Base-by-base conservation (phyloP, 768 basidiomycete genomes). In the Auricularia cornea region DNA sequence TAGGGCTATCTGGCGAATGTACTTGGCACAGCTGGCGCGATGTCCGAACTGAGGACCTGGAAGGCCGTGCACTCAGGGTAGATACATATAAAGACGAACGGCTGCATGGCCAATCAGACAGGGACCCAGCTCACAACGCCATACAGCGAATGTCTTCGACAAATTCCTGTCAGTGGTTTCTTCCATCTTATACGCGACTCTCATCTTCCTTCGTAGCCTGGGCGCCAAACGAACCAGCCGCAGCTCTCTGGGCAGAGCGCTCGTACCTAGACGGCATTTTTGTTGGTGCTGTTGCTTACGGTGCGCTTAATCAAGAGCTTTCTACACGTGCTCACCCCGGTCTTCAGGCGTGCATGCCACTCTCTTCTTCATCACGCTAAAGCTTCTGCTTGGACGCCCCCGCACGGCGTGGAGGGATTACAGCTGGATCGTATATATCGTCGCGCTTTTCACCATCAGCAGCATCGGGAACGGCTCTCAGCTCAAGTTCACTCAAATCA, bases 391-490 rank as follows among this genome's bases (percentile, higher is more conserved):
- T 20, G 54, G 26, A 29, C 54, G 54, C 2, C 54, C 54, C 8
- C 54, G 54, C 28, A 57, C 28, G 4, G 29, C 23, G 2, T 57
- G 54, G 54, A 57, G 29, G 30, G 54, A 57, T 26, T 57, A 57
- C 1, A 30, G 6, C 26, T 57, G 54, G 54, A 57, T 56, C 11
- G 14, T 26, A 28, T 64, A 64, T 32, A 63, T 61, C 40, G 18
- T 29, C n/a, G 59, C 66, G 12, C 64, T 72, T n/a, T 54, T 73
- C n/a, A 23, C 64, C 18, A 68, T 74, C 26, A 66, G 70, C 65
- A 72, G 72, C 26, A 68, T 73, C 59, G 67, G 67, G 51, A 67
- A 71, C 60, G 64, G 67, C 30, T 64, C 67, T 1, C 69, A 74
- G 26, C 66, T 66, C 12, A 70, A 72, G 33, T 73, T 68, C 60